Percentiles rank a stretch among this genome's conserved stretches.
phyloP scores from a whole-genome alignment of 306 rosid genomes.

The Cicer arietinum region DNA sequence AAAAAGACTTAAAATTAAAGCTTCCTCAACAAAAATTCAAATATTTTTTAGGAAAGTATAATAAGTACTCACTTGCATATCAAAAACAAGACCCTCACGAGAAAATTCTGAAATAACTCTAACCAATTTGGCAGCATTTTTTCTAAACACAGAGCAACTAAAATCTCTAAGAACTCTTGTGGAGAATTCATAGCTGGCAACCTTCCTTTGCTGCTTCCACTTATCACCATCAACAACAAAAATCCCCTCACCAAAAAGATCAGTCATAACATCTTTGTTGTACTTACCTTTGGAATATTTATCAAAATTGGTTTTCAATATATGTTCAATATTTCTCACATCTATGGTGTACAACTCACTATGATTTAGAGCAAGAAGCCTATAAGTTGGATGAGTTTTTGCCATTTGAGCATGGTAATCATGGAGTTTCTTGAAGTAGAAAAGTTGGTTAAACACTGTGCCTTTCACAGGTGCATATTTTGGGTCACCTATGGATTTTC shows the following conservation, averaged over 20 bases:
- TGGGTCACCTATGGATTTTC: slow-evolving; percentile 61
- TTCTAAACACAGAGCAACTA: slow-evolving; percentile 62
- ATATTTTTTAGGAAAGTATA: neutral
- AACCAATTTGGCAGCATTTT: slow-evolving; percentile 63
- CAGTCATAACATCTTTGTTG: slow-evolving; percentile 43
- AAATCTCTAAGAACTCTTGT: slow-evolving; percentile 74
- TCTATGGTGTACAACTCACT: slow-evolving; percentile 64
- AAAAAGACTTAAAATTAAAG: too few relatives aligned
- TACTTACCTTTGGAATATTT: slow-evolving; percentile 62
- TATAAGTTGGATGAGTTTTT: slow-evolving; percentile 51
- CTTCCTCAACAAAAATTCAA: neutral
- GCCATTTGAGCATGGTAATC: slow-evolving; percentile 57
- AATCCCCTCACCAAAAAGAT: slow-evolving; percentile 73
- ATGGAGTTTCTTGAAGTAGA: slow-evolving; percentile 56
- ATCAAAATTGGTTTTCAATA: slow-evolving; percentile 54
- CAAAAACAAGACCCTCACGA: slow-evolving; percentile 47
- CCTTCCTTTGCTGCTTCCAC: slow-evolving; percentile 82
- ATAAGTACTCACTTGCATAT: slow-evolving; percentile 63
- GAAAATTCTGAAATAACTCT: slow-evolving; percentile 45
- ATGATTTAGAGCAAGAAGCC: slow-evolving; percentile 49
- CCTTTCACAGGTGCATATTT: slow-evolving; percentile 70
- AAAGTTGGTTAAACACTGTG: slow-evolving; percentile 55
- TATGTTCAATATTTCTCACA: slow-evolving; percentile 58
- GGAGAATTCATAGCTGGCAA: slow-evolving; percentile 72
- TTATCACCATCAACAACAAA: slow-evolving; percentile 69